A percentile compares a stretch with the other conserved stretches of the same genome.
These are phyloP conservation scores for Globisporangium apiculatum DNA, from an alignment of 352 stramenopile genomes.

Conservation along the genomic window DNA sequence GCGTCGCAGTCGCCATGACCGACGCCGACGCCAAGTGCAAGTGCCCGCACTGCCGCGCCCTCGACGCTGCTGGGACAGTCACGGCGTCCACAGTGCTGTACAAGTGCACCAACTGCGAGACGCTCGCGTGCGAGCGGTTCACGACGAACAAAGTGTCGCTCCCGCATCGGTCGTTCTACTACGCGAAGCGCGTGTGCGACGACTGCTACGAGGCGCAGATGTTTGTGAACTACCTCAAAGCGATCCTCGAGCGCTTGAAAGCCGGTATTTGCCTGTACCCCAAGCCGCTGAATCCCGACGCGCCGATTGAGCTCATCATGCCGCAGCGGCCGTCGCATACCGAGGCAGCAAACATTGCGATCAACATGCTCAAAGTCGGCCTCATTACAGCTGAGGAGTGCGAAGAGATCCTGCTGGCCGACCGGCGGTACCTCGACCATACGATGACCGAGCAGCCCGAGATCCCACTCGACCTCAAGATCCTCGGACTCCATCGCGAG, in stretches of 20 bases:
- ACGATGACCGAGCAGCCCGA: slow-evolving; percentile 77
- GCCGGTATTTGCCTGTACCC: slow-evolving; percentile 83
- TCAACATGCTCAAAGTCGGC: slow-evolving; percentile 76
- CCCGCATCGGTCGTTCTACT: slow-evolving; percentile 74
- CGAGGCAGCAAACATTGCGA: slow-evolving; percentile 79
- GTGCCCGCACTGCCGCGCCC: slow-evolving; percentile 50
- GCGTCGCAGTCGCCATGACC: slow-evolving; percentile 31
- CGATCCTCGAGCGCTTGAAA: slow-evolving; percentile 81
- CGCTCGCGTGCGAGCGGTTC: slow-evolving; percentile 75
- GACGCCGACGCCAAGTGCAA: slow-evolving; percentile 61
- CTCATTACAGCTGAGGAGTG: slow-evolving; percentile 85
- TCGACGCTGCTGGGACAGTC: slow-evolving; percentile 25
- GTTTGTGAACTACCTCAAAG: slow-evolving; percentile 81
- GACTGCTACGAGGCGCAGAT: slow-evolving; percentile 78
- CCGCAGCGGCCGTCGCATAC: slow-evolving; percentile 77
- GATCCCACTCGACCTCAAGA: slow-evolving; percentile 79
- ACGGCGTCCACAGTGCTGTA: slow-evolving; percentile 48
- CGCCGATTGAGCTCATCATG: slow-evolving; percentile 85
- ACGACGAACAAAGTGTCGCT: slow-evolving; percentile 74
- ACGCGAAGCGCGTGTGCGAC: slow-evolving; percentile 83
- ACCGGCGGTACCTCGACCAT: slow-evolving; percentile 79
- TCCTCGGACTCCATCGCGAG: slow-evolving; percentile 81
- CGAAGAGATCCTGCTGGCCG: slow-evolving; percentile 77
- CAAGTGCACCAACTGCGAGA: slow-evolving; percentile 80
- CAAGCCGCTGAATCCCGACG: slow-evolving; percentile 74